Evolutionary conservation across 148 eudicot species (phyloP), one percentile per base, ranked within the genome.

Genomic region (Camellia sinensis): DNA sequence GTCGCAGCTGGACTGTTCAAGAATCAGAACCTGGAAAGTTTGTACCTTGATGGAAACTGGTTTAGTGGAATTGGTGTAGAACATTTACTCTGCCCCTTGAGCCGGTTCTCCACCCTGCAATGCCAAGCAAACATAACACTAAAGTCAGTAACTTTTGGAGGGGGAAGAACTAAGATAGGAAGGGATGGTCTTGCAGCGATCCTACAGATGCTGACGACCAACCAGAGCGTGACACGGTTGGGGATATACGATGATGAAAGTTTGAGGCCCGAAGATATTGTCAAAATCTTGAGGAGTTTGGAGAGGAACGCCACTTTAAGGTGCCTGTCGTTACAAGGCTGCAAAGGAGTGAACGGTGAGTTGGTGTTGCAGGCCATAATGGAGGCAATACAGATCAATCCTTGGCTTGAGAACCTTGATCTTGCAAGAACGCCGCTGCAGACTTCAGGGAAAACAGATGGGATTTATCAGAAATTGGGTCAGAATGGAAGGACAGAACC

Each of bases 391-490:
- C 93, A 92, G 71, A 88, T 95, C 68, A 95, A 95, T 84, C 97
- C 98, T 44, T 95, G 97, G 97, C 86, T 95, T 7, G 97, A 95
- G 84, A 97, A 91, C 64, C 90, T 95, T 78, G 97, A 95, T 84
- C 94, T 95, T 29, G 84, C 86, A 17, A 85, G 92, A 64, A 95
- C 98, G 1, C 98, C 97, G 0, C 84, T 93, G 68, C 86, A 89
- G 62, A 84, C 67, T 53, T 83, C 86, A 9, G 97, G 98, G 76
- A 90, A 89, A 82, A 79, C 93, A 53, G 94, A 93, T 76, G 92
- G 64, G 67, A 85, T 95, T 71, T 75, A 87, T 84, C 86, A 87
- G 83, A 93, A 85, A 78, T 78, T 95, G 82, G 89, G 94, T 45
- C 92, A 92, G 88, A 93, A 92, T 71, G 93, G 73, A 52, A 89